Conservation (phyloP, 768 basidiomycete species). For the Sporobolomyces roseus region DNA sequence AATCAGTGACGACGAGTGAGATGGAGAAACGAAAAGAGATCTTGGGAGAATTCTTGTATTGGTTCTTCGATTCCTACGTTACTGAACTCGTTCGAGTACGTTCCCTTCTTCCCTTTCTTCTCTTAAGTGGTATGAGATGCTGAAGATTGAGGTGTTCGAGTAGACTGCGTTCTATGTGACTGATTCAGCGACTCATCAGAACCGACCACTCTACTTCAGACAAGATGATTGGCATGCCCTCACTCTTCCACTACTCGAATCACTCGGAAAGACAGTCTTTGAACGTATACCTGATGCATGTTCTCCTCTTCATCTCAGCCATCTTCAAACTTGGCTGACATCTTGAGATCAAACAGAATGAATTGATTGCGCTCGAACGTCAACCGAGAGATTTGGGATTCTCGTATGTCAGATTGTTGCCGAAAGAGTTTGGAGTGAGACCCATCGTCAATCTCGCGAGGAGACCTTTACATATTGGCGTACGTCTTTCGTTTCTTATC, state of each 20-base stretch:
- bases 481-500: constrained; percentile 16
- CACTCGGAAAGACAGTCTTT: constrained; percentile 69
- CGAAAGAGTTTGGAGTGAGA: constrained; percentile 90
- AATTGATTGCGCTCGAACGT: constrained; percentile 61
- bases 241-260: constrained; percentile 72
- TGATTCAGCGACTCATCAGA: constrained; percentile 77
- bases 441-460: constrained; percentile 86
- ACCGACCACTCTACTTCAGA: constrained; percentile 81
- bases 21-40: constrained; percentile 71
- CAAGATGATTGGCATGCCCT: constrained; percentile 89
- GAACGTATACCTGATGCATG: constrained; percentile 64
- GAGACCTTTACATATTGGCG: constrained; percentile 43
- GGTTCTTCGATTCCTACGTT: constrained; percentile 87
- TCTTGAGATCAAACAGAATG: constrained; percentile 6
- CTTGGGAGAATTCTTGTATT: constrained; percentile 82
- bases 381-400: constrained; percentile 72
- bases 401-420: constrained; percentile 80
- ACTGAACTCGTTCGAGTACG: constrained; percentile 71
- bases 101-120: not conserved
- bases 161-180: constrained; percentile 93
- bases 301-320: not conserved
- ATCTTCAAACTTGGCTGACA: not conserved
- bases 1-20: constrained; percentile 52
- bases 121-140: not conserved
- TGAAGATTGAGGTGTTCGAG: not conserved